Base-by-base conservation (phyloP, 1,284 basidiomycete species). In the Puccinia hordei region DNA sequence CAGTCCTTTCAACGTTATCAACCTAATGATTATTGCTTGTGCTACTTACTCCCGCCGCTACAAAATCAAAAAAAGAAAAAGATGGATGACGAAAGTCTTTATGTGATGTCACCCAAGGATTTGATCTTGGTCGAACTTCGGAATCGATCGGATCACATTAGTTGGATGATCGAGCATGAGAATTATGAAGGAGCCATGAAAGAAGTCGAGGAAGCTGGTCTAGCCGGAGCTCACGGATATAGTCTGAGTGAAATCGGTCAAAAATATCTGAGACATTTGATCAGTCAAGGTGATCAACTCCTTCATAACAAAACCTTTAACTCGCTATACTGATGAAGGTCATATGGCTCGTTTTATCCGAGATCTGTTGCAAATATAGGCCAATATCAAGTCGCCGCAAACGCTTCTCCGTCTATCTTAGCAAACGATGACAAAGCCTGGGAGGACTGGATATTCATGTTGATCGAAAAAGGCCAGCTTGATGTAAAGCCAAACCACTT, bases 381-480 rank as follows among this genome's bases (percentile, higher is more conserved):
- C 41, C 89, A 95, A 74, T 98, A 90, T 83, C 87, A 86, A 3
- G 92, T 92, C 83, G 96, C 97, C 0, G 96, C 96, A 0, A 87
- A 88, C 19, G 87, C 96, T n/a, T 92, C 92, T 81, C 91, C 93
- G 0, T 93, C 93, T 84, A 93, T 98, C 0, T 92, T 98, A 81
- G 91, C 90, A 0, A 89, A 90, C 49, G 90, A 98, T 83, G 87
- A 89, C 5, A 90, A 90, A 82, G 89, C 90, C 22, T 99, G 97
- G 97, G 95, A 98, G 85, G 90, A 92, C 83, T 97, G 93, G 92
- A 93, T 98, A 85, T 96, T 97, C 84, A 87, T 90, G 12, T 98
- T 97, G 84, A 92, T 92, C 0, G 91, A 95, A 85, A 90, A 92
- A 83, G 89, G 90, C 46, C 90, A 94, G 81, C 87, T 98, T 24